Evolutionary conservation across 805 yeast genomes (phyloP).

Genomic region (Wickerhamomyces canadensis): DNA sequence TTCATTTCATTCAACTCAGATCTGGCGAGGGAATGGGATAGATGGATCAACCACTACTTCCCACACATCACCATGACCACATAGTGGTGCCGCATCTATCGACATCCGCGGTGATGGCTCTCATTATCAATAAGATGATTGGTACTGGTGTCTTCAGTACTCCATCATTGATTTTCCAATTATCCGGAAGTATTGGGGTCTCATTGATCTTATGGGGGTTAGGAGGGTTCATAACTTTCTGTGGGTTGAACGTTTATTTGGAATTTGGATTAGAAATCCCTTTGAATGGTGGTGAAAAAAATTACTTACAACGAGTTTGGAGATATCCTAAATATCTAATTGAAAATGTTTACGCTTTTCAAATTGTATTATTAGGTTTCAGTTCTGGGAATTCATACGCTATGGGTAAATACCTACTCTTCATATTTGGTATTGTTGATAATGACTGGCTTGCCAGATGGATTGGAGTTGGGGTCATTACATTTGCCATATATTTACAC

Average conservation of each 20-base stretch:
- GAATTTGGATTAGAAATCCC: conserved; percentile 66
- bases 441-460: conserved; percentile 33
- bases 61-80: conserved; percentile 4
- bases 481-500: conserved; percentile 44
- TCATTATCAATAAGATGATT: conserved; percentile 62
- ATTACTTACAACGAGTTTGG: conserved; percentile 56
- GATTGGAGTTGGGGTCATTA: conserved; percentile 44
- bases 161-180: conserved; percentile 53
- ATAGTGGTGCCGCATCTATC: conserved; percentile 17
- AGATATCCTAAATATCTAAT: conserved; percentile 48
- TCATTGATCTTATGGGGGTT: conserved; percentile 51
- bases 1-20: no score
- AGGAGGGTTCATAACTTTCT: conserved; percentile 56
- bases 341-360: conserved; percentile 44
- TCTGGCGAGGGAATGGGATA: no score
- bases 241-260: conserved; percentile 51
- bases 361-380: conserved; percentile 52
- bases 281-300: conserved; percentile 63
- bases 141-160: conserved; percentile 74
- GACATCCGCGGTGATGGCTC: conserved; percentile 20
- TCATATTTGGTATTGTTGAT: conserved; percentile 33
- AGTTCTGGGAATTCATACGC: conserved; percentile 62
- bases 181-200: conserved; percentile 56
- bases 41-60: conserved; percentile 9
- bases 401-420: conserved; percentile 53